phyloP scores from a whole-genome alignment of 306 rosid species.

The Quercus cerris region DNA sequence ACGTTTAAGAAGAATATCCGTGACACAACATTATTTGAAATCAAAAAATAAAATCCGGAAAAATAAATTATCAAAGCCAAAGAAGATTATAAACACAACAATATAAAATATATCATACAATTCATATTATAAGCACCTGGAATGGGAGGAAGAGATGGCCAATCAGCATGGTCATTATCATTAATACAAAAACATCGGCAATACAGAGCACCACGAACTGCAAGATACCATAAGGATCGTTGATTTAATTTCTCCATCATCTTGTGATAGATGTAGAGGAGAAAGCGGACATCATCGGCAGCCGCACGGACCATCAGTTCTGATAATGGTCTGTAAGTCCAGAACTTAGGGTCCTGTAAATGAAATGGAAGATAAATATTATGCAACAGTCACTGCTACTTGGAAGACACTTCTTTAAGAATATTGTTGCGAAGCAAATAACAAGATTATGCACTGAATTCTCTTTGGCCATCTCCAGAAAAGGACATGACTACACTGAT shows the following conservation, averaged over 20 bases:
- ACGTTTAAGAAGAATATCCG: slow-evolving; percentile 8
- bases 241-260: slow-evolving; percentile 83
- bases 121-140: slow-evolving; percentile 60
- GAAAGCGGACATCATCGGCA: slow-evolving; percentile 97
- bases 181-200: slow-evolving; percentile 88
- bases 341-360: slow-evolving; percentile 84
- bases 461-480: background rate
- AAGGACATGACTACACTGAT: background rate
- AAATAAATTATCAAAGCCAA: background rate
- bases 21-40: slow-evolving; percentile 12
- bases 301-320: slow-evolving; percentile 95
- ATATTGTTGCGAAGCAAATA: background rate
- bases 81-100: background rate
- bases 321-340: slow-evolving; percentile 90
- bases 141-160: slow-evolving; percentile 81
- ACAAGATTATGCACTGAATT: background rate
- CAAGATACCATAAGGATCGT: slow-evolving; percentile 76
- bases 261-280: slow-evolving; percentile 77
- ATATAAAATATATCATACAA: background rate
- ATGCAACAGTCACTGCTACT: background rate
- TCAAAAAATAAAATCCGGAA: slow-evolving; percentile 2
- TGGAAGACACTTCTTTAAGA: background rate
- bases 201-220: slow-evolving; percentile 92
- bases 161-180: slow-evolving; percentile 55
- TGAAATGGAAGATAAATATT: background rate